These are phyloP conservation scores for Truncatella angustata DNA, from an alignment of 2,329 filamentous ascomycete species.

Conservation along the genomic window DNA sequence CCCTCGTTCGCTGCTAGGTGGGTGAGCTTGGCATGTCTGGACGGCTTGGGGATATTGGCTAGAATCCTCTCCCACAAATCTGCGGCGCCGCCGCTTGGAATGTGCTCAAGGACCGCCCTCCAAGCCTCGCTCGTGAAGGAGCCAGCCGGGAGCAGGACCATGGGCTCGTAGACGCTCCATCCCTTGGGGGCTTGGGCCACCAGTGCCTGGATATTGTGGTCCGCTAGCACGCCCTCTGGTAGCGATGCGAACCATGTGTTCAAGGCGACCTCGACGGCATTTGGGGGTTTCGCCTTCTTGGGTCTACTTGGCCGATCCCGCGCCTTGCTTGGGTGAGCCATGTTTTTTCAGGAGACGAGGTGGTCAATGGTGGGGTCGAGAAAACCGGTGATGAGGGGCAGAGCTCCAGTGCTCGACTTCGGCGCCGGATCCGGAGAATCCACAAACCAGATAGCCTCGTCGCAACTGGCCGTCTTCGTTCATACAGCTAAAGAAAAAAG, in stretches of 20 bases:
- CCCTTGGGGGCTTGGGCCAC: slow-evolving; percentile 48
- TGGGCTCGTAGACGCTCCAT: slow-evolving; percentile 60
- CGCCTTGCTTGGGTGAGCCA: background rate
- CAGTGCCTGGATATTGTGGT: slow-evolving; percentile 25
- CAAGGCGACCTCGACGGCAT: slow-evolving; percentile 18
- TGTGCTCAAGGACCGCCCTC: slow-evolving; percentile 31
- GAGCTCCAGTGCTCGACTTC: background rate
- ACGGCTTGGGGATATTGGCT: slow-evolving; percentile 36
- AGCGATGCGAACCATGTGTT: slow-evolving; percentile 13
- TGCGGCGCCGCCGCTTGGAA: slow-evolving; percentile 8
- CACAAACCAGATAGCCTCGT: background rate
- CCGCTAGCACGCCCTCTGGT: background rate
- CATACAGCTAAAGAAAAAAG: too few species aligned
- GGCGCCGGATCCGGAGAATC: background rate
- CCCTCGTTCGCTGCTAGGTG: slow-evolving; percentile 61
- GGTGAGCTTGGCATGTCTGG: slow-evolving; percentile 49
- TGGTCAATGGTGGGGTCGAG: background rate
- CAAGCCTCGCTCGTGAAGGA: slow-evolving; percentile 48
- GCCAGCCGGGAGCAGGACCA: slow-evolving; percentile 59
- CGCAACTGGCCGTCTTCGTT: too few species aligned
- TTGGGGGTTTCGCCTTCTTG: slow-evolving; percentile 9
- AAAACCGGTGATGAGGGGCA: background rate
- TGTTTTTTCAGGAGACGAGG: background rate
- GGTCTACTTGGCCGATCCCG: background rate
- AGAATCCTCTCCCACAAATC: slow-evolving; percentile 52